A percentile compares a stretch with the other conserved stretches of the same genome.
Evolutionary conservation across 257 asterid genomes (phyloP).

Genomic region (Nemophila menziesii): DNA sequence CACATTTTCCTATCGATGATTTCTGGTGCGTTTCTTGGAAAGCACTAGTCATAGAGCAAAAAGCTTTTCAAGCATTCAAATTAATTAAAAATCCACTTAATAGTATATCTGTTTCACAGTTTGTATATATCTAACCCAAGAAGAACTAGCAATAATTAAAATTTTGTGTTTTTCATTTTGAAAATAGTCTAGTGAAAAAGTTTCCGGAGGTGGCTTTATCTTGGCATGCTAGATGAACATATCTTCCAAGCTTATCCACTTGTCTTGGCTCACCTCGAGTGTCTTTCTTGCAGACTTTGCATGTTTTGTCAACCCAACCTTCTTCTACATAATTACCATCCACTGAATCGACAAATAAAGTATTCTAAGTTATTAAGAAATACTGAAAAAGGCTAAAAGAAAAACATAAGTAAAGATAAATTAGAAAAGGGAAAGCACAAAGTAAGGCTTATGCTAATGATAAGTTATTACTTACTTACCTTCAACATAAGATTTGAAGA

Average conservation of each 20-base stretch:
- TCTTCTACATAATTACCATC: slow-evolving; percentile 90
- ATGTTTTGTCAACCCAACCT: slow-evolving; percentile 97
- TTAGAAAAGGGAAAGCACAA: not conserved
- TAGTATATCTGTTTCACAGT: not conserved
- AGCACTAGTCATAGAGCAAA: no score
- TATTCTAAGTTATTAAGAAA: no score
- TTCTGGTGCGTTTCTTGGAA: no score
- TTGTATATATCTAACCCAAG: not conserved
- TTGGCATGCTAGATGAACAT: slow-evolving; percentile 68
- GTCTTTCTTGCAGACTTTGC: slow-evolving; percentile 93
- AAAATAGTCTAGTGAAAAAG: slow-evolving; percentile 72
- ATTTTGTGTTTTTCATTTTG: slow-evolving; percentile 16
- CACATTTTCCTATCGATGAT: no score
- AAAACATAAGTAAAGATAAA: no score
- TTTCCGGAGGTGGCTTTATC: slow-evolving; percentile 49
- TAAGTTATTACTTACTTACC: no score
- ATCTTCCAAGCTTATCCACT: slow-evolving; percentile 73
- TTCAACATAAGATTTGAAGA: slow-evolving; percentile 92
- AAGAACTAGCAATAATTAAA: not conserved
- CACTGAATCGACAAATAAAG: slow-evolving; percentile 25
- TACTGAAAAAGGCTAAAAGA: no score
- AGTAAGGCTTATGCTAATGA: no score
- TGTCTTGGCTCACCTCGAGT: slow-evolving; percentile 76
- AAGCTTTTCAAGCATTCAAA: no score
- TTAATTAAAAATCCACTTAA: no score